These are phyloP conservation scores for Cladosporium sp. DNA, from an alignment of 2,329 filamentous ascomycete species.

Conservation along the genomic window DNA sequence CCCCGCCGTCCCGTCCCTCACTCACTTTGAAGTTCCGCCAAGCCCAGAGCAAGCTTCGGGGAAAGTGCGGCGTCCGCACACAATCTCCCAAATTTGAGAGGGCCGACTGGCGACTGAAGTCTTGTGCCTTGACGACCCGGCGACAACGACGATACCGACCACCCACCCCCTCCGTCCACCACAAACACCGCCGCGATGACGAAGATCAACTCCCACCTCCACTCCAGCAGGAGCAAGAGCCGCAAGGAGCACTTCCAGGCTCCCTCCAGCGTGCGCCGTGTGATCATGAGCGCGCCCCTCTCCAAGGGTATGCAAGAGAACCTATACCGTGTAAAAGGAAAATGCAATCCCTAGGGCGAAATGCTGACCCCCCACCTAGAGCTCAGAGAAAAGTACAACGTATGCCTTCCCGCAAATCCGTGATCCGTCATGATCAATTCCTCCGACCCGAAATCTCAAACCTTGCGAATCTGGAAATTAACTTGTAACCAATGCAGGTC, in stretches of 20 bases:
- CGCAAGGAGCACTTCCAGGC: slow-evolving; percentile 98
- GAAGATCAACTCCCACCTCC: slow-evolving; percentile 63
- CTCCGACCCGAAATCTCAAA: neutral
- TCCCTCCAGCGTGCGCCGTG: slow-evolving; percentile 87
- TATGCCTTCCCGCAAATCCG: slow-evolving; percentile 40
- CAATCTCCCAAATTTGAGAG: neutral
- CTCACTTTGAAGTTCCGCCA: neutral
- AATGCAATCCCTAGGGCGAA: slow-evolving; percentile 11
- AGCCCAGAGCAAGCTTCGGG: neutral
- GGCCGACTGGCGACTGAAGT: neutral
- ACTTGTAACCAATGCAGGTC: slow-evolving; percentile 55
- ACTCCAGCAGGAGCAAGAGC: slow-evolving; percentile 94
- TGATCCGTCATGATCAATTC: neutral
- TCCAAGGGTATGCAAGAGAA: slow-evolving; percentile 62
- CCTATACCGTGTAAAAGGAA: slow-evolving; percentile 10
- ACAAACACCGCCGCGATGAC: slow-evolving; percentile 56
- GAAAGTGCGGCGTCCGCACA: neutral
- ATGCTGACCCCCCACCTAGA: slow-evolving; percentile 40
- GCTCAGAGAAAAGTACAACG: slow-evolving; percentile 98
- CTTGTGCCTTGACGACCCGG: slow-evolving; percentile 12
- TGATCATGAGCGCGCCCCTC: slow-evolving; percentile 95
- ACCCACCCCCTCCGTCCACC: slow-evolving; percentile 15
- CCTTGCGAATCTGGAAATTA: slow-evolving; percentile 12
- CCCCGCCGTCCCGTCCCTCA: neutral
- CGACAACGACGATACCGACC: slow-evolving; percentile 20